Evolutionary conservation across 768 basidiomycete genomes (phyloP).

Genomic region (Hygrophoropsis aurantiaca): DNA sequence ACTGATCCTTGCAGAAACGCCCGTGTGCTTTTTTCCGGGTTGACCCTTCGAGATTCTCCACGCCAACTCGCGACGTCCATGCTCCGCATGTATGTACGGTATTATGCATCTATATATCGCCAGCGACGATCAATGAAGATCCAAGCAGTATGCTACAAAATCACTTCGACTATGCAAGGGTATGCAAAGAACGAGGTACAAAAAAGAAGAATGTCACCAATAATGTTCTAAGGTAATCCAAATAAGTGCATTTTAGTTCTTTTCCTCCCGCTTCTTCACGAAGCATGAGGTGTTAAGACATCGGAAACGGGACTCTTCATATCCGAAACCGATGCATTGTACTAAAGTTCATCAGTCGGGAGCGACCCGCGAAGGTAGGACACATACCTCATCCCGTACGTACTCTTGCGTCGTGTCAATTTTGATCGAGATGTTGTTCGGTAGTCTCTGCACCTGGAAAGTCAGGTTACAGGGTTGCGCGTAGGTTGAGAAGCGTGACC

Average conservation of each 20-base stretch:
- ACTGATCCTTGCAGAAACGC: not conserved
- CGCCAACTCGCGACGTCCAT: not conserved
- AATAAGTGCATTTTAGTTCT: constrained; percentile 2
- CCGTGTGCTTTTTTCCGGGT: not conserved
- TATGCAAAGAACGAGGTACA: constrained; percentile 3
- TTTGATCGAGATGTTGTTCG: constrained; percentile 61
- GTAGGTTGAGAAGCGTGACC: not conserved
- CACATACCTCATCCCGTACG: constrained; percentile 37
- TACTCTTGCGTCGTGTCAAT: constrained; percentile 61
- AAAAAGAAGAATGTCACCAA: constrained; percentile 4
- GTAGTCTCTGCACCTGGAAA: constrained; percentile 14
- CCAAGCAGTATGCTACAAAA: constrained; percentile 5
- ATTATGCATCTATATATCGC: not conserved
- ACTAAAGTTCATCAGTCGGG: too few species aligned
- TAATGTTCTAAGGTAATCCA: constrained; percentile 2
- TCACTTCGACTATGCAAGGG: constrained; percentile 1
- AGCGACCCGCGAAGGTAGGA: not conserved
- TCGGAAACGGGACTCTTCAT: too few species aligned
- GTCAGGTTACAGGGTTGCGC: not conserved
- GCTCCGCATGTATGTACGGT: not conserved
- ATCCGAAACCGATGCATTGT: too few species aligned
- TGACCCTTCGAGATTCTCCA: too few species aligned
- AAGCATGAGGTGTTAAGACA: too few species aligned
- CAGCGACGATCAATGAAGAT: constrained; percentile 1
- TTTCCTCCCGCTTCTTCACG: not conserved